Conservation (phyloP, 768 basidiomycete genomes). For the Dacryopinax primogenitus region DNA sequence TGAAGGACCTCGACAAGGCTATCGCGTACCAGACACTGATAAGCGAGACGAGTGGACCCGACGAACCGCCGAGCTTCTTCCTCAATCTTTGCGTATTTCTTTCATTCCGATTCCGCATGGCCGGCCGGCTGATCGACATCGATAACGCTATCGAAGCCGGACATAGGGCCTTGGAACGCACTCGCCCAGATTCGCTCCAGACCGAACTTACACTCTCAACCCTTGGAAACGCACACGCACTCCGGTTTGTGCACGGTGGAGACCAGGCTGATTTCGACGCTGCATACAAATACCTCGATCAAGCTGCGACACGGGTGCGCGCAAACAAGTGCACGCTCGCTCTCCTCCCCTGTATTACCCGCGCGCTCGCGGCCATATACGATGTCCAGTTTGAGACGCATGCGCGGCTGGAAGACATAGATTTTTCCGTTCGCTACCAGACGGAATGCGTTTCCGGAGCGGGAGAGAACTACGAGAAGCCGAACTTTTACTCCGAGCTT, state of each 20-base stretch:
- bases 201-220: not conserved
- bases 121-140: not conserved
- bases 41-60: not conserved
- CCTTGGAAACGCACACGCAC: not conserved
- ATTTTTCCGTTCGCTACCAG: not conserved
- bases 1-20: not conserved
- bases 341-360: not conserved
- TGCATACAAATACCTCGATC: not conserved
- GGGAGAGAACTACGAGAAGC: not conserved
- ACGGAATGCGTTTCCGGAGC: not conserved
- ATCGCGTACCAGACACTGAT: slow-evolving; percentile 1
- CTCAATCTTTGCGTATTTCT: not conserved
- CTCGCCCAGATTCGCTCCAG: not conserved
- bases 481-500: not conserved
- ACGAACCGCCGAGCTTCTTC: slow-evolving; percentile 2
- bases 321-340: not conserved
- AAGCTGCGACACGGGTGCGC: not conserved
- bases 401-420: not conserved
- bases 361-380: not conserved
- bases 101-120: not conserved
- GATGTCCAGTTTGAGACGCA: slow-evolving; percentile 3
- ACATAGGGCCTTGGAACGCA: not conserved
- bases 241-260: not conserved
- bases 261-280: slow-evolving; percentile 4
- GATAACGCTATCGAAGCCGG: not conserved